These are phyloP conservation scores for Pseudogymnoascus sp. DNA, from an alignment of 2,329 filamentous ascomycete species.

Conservation along the genomic window DNA sequence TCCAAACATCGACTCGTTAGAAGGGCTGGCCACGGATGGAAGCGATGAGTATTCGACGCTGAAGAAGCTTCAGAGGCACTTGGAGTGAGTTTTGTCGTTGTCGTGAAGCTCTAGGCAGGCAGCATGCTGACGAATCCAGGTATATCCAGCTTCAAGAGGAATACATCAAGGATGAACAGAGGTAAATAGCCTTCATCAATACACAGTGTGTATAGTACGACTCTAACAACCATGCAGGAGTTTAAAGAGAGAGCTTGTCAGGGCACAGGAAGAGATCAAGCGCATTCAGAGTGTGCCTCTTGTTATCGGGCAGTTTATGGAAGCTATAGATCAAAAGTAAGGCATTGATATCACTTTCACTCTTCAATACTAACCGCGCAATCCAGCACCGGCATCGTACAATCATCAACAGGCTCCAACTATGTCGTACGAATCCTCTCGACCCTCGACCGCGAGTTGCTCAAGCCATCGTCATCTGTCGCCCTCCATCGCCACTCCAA, in stretches of 20 bases:
- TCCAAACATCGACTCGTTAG: slow-evolving; percentile 82
- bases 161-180: slow-evolving; percentile 99
- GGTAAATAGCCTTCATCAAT: slow-evolving; percentile 39
- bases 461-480: slow-evolving; percentile 96
- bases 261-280: slow-evolving; percentile 99
- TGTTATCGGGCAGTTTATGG: slow-evolving; percentile 99
- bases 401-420: slow-evolving; percentile 96
- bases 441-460: slow-evolving; percentile 92
- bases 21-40: slow-evolving; percentile 70
- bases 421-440: slow-evolving; percentile 98
- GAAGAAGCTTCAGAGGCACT: slow-evolving; percentile 92
- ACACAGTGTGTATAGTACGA: not conserved
- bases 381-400: slow-evolving; percentile 86
- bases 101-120: not conserved
- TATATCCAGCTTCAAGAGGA: slow-evolving; percentile 98
- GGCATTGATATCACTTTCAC: slow-evolving; percentile 20
- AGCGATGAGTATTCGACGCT: slow-evolving; percentile 90
- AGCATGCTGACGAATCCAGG: slow-evolving; percentile 36
- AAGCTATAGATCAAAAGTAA: slow-evolving; percentile 98
- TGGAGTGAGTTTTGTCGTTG: slow-evolving; percentile 57
- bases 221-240: slow-evolving; percentile 47
- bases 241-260: slow-evolving; percentile 91
- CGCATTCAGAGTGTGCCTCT: slow-evolving; percentile 96
- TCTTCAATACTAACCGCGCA: slow-evolving; percentile 15
- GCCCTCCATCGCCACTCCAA: slow-evolving; percentile 97